phyloP scores from a whole-genome alignment of 495 filamentous ascomycete genomes.

The Clavariopsis aquatica region DNA sequence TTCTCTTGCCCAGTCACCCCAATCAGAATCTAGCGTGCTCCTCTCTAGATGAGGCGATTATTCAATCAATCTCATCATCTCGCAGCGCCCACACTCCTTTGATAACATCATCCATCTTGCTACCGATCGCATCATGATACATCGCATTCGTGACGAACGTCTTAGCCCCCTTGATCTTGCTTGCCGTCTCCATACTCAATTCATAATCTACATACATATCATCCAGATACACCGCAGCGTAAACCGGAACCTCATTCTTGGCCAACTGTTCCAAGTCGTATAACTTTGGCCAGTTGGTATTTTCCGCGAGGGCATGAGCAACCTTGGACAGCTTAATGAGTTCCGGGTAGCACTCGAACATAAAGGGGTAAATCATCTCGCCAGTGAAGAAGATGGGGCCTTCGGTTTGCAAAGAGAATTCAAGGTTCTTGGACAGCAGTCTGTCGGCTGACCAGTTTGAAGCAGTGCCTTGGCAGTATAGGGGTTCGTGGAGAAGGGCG shows the following conservation, averaged over 20 bases:
- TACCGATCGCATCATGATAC: constrained; percentile 80
- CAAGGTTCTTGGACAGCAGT: constrained; percentile 46
- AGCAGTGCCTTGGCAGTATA: constrained; percentile 67
- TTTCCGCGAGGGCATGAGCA: constrained; percentile 68
- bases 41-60: not conserved
- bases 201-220: constrained; percentile 94
- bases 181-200: constrained; percentile 69
- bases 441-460: constrained; percentile 68
- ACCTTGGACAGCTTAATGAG: constrained; percentile 63
- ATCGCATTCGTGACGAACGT: constrained; percentile 81
- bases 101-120: constrained; percentile 67
- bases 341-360: constrained; percentile 76
- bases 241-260: constrained; percentile 83
- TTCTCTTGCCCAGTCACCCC: not conserved
- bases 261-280: constrained; percentile 73
- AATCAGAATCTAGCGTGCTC: no score
- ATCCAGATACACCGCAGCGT: constrained; percentile 79
- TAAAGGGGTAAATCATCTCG: constrained; percentile 85
- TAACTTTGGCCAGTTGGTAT: constrained; percentile 68
- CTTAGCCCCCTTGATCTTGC: constrained; percentile 73
- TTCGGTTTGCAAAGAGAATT: constrained; percentile 50
- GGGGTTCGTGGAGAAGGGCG: constrained; percentile 79
- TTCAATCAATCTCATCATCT: constrained; percentile 46
- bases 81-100: constrained; percentile 43
- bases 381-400: constrained; percentile 80